Base-by-base conservation (phyloP, 768 basidiomycete species). In the Tylopilus plumbeoviolaceoides region DNA sequence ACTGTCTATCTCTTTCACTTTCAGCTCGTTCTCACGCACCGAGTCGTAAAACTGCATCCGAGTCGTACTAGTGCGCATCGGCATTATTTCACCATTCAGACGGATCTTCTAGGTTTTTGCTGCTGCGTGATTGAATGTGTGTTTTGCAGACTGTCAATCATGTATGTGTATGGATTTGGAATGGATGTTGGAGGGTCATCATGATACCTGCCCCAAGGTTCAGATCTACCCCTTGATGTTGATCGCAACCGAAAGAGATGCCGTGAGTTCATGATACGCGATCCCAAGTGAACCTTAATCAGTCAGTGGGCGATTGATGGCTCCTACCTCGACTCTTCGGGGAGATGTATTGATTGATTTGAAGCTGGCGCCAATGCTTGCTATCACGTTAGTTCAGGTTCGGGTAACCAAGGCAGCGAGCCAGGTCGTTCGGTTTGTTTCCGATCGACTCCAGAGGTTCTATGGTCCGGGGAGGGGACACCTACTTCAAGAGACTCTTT, bases 101-200 rank as follows among this genome's bases (percentile, higher is more conserved):
- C 28, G 50, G 47, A 46, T 45, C 44, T 35, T 64, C 44, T 59
- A 54, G 56, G 18, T 42, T 28, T 8, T 45, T 35, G 1, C 11
- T 33, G 39, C 5, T 39, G 46, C 42, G n/a, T 27, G 20, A 3
- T 23, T 12, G 30, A 38, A 9, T 14, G 31, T 61, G 41, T 23
- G 33, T 28, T 38, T 36, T 40, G 50, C 17, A 48, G 6, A 36
- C 45, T 21, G 15, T 23, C 28, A 20, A 23, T n/a, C 31, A n/a
- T 28, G 14, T 44, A 47, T 14, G 0, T 6, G 5, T 28, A 47
- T 14, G 36, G 21, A 27, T n/a, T 48, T 25, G 44, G 20, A 33
- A 40, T n/a, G 44, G 35, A 23, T 17, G 6, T 17, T 7, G 20
- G 30, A 56, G n/a, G 28, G 33, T 20, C 30, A 5, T n/a, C n/a